phyloP scores from a whole-genome alignment of 2,329 filamentous ascomycete species.

The Cylindrodendrum hubeiense region DNA sequence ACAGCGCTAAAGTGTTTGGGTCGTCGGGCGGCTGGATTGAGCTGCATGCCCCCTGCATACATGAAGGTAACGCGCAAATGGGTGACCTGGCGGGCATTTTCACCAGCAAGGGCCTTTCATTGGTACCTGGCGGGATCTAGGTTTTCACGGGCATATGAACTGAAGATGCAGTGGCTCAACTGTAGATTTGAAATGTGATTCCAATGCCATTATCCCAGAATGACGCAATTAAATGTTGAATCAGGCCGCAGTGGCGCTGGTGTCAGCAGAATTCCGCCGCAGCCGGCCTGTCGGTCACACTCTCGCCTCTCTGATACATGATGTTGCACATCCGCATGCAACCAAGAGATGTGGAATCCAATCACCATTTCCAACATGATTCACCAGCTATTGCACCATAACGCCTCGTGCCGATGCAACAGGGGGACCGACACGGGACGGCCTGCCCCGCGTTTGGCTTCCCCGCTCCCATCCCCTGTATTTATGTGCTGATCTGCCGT shows the following conservation, averaged over 20 bases:
- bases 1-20: too few relatives aligned
- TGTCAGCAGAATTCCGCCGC: not conserved
- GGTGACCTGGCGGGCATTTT: too few relatives aligned
- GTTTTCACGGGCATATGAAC: too few relatives aligned
- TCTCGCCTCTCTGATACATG: conserved; percentile 3
- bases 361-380: conserved; percentile 13
- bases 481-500: conserved; percentile 15
- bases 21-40: too few relatives aligned
- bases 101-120: too few relatives aligned
- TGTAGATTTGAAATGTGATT: too few relatives aligned
- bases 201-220: not conserved
- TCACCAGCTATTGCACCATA: conserved; percentile 38
- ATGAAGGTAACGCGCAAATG: too few relatives aligned
- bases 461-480: conserved; percentile 13
- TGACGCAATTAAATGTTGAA: not conserved
- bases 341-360: conserved; percentile 22
- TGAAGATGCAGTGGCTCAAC: too few relatives aligned
- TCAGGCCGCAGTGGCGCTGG: not conserved
- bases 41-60: too few relatives aligned
- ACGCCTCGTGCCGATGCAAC: conserved; percentile 38
- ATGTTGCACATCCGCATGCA: conserved; percentile 30
- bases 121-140: too few relatives aligned
- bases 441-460: not conserved
- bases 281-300: not conserved
- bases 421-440: conserved; percentile 1